Conservation (phyloP, 177 flowering plant species). For the Tripterygium wilfordii region DNA sequence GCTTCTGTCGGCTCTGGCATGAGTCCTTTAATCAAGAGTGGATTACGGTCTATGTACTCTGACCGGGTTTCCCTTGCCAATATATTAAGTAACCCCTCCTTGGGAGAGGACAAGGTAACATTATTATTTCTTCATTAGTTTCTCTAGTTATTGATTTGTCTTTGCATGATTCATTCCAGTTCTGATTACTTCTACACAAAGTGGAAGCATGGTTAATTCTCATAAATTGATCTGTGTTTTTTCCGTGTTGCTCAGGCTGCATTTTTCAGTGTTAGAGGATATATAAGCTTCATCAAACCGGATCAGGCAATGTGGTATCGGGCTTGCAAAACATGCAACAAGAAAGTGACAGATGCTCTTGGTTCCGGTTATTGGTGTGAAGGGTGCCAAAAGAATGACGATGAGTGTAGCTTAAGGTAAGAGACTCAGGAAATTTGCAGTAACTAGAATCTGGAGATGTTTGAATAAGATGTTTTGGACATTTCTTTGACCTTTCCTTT, state of each 20-base stretch:
- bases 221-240: neutral
- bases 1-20: constrained; percentile 66
- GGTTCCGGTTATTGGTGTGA: constrained; percentile 97
- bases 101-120: constrained; percentile 90
- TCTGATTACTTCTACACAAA: too few species aligned
- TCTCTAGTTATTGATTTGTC: too few species aligned
- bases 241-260: constrained; percentile 47
- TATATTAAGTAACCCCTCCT: constrained; percentile 54
- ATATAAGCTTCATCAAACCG: constrained; percentile 67
- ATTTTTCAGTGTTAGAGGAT: constrained; percentile 61
- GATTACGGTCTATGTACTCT: constrained; percentile 58
- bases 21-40: constrained; percentile 44
- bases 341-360: constrained; percentile 83
- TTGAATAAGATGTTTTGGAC: neutral
- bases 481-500: neutral
- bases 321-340: constrained; percentile 89
- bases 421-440: neutral
- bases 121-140: neutral
- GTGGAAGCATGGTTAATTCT: neutral
- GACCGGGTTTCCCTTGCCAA: constrained; percentile 66
- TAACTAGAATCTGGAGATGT: neutral
- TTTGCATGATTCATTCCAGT: too few species aligned
- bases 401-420: constrained; percentile 68
- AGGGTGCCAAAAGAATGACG: constrained; percentile 85
- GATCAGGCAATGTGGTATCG: constrained; percentile 96